Conservation (phyloP, 441 rosid species). For the Pelargonium cotyledonis region DNA sequence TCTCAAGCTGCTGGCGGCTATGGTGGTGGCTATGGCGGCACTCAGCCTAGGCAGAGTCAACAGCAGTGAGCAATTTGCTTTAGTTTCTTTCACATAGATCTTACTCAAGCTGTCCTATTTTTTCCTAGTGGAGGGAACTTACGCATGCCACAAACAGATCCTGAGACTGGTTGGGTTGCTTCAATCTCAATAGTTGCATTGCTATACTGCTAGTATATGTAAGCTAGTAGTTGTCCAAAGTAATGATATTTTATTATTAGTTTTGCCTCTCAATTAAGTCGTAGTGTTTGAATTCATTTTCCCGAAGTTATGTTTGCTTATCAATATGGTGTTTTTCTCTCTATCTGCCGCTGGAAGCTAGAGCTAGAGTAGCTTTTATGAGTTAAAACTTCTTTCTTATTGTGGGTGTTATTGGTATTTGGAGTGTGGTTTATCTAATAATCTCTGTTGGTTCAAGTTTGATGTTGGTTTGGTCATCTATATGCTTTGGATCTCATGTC, state of each 20-base stretch:
- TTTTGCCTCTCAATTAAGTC: slow-evolving; percentile 21
- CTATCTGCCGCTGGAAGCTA: slow-evolving; percentile 17
- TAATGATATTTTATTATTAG: slow-evolving; percentile 15
- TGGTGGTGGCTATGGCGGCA: slow-evolving; percentile 65
- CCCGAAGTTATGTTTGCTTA: slow-evolving; percentile 5
- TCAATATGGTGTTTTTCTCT: slow-evolving; percentile 7
- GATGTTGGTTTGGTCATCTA: slow-evolving; percentile 5
- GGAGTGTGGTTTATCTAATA: slow-evolving; percentile 10
- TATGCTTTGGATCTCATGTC: not conserved
- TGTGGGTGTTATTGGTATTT: slow-evolving; percentile 18
- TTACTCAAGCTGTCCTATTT: slow-evolving; percentile 7
- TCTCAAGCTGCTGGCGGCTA: slow-evolving; percentile 72
- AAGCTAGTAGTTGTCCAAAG: slow-evolving; percentile 30
- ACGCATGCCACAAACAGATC: slow-evolving; percentile 22
- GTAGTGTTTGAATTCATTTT: slow-evolving; percentile 21
- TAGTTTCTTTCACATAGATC: not conserved
- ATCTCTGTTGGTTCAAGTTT: slow-evolving; percentile 14
- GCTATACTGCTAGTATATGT: slow-evolving; percentile 31
- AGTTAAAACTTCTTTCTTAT: slow-evolving; percentile 16
- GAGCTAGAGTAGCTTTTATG: slow-evolving; percentile 23
- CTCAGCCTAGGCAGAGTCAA: slow-evolving; percentile 60
- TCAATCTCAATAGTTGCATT: slow-evolving; percentile 28
- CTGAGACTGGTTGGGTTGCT: slow-evolving; percentile 33
- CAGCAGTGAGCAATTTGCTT: slow-evolving; percentile 44
- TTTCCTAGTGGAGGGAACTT: slow-evolving; percentile 20